These are phyloP conservation scores for Porpolomopsis calyptriformis DNA, from an alignment of 768 basidiomycete species.

Conservation along the genomic window DNA sequence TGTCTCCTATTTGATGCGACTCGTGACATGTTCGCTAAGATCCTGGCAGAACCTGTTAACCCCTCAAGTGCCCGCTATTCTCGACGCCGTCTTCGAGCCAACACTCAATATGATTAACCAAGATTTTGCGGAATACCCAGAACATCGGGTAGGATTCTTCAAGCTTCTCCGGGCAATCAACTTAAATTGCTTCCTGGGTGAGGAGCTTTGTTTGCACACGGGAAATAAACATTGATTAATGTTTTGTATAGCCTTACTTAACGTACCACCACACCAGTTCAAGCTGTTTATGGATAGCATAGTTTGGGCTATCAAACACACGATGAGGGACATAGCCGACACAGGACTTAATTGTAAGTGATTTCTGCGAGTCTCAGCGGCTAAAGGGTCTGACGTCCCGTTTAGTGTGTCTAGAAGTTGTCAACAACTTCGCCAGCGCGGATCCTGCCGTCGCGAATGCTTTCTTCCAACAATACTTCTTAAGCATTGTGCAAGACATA, in stretches of 20 bases:
- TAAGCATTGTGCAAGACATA: conserved; percentile 87
- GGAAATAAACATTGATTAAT: conserved; percentile 5
- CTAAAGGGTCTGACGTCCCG: conserved; percentile 4
- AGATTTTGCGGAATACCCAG: conserved; percentile 97
- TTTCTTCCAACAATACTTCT: conserved; percentile 95
- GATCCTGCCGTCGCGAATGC: conserved; percentile 72
- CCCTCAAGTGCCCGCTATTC: conserved; percentile 86
- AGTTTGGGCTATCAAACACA: conserved; percentile 99
- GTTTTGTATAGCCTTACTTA: conserved; percentile 53
- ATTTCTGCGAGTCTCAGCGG: conserved; percentile 2
- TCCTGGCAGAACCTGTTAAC: conserved; percentile 62
- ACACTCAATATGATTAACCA: conserved; percentile 99
- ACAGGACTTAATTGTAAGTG: conserved; percentile 66
- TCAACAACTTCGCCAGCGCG: conserved; percentile 82
- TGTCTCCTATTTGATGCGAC: conserved; percentile 21
- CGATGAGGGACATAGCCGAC: conserved; percentile 96
- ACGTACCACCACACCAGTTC: conserved; percentile 85
- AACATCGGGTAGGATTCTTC: conserved; percentile 96
- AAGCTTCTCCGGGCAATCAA: conserved; percentile 90
- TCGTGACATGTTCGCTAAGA: not conserved
- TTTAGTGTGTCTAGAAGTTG: conserved; percentile 81
- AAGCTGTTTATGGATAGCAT: conserved; percentile 98
- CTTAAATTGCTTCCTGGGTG: conserved; percentile 90
- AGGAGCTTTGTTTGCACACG: conserved; percentile 12
- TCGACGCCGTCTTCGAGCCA: conserved; percentile 95